A percentile compares a stretch with the other conserved stretches of the same genome.
phyloP scores from a whole-genome alignment of 2,329 filamentous ascomycete species.

The Zarea fungicola region DNA sequence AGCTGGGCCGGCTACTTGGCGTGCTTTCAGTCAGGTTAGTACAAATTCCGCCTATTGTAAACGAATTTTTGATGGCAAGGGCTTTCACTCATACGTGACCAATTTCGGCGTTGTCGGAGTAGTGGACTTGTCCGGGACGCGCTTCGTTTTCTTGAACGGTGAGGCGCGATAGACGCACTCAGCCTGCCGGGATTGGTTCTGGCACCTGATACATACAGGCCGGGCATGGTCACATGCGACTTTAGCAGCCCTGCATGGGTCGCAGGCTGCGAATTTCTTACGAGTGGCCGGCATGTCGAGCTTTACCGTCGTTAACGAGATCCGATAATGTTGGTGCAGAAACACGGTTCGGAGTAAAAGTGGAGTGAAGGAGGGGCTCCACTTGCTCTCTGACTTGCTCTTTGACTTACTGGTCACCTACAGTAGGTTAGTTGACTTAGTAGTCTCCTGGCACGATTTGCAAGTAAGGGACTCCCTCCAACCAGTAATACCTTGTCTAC shows the following conservation, averaged over 20 bases:
- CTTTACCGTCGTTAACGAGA: neutral
- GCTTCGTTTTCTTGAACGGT: conserved; percentile 19
- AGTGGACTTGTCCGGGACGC: conserved; percentile 7
- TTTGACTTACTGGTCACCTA: too few relatives aligned
- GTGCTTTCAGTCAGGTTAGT: neutral
- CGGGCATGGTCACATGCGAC: conserved; percentile 22
- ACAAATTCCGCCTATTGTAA: too few relatives aligned
- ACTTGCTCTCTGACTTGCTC: too few relatives aligned
- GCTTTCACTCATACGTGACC: conserved; percentile 1
- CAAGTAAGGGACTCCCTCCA: too few relatives aligned
- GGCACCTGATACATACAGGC: conserved; percentile 23
- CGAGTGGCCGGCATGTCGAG: conserved; percentile 8
- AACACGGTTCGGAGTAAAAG: too few relatives aligned
- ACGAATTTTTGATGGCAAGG: too few relatives aligned
- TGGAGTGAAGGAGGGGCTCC: too few relatives aligned
- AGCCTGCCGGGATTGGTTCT: conserved; percentile 9
- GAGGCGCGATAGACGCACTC: conserved; percentile 17
- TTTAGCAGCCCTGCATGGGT: conserved; percentile 25
- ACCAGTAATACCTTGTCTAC: too few relatives aligned
- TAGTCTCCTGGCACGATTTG: too few relatives aligned
- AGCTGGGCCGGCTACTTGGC: conserved; percentile 2
- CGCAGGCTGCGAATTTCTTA: conserved; percentile 19
- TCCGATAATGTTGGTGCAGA: too few relatives aligned
- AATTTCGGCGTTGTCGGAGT: conserved; percentile 6
- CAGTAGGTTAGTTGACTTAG: too few relatives aligned